A percentile compares a stretch with the other conserved stretches of the same genome.
Evolutionary conservation across 2,329 filamentous ascomycete genomes (phyloP).

Genomic region (Alternaria consortialis): DNA sequence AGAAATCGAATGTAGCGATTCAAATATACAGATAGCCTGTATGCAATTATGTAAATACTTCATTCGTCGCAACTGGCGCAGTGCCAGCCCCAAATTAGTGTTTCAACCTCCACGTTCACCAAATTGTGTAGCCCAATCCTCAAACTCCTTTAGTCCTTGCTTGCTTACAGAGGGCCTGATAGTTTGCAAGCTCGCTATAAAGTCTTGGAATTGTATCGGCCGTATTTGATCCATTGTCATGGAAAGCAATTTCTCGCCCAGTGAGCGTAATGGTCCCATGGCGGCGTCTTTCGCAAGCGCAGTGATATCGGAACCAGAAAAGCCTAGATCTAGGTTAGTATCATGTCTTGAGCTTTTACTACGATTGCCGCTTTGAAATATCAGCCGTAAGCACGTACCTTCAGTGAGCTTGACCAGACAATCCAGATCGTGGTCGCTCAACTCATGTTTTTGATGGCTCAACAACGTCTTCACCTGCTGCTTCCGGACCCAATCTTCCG

Average conservation of each 20-base stretch:
- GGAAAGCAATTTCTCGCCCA: slow-evolving; percentile 87
- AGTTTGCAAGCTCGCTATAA: slow-evolving; percentile 80
- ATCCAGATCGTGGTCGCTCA: slow-evolving; percentile 76
- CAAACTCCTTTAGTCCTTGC: slow-evolving; percentile 84
- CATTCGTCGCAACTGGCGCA: not conserved
- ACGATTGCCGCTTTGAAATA: not conserved
- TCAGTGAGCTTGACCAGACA: slow-evolving; percentile 82
- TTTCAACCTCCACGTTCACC: slow-evolving; percentile 83
- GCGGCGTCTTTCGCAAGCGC: slow-evolving; percentile 96
- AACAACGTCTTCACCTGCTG: slow-evolving; percentile 81
- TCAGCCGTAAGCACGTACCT: slow-evolving; percentile 64
- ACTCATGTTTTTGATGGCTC: slow-evolving; percentile 84
- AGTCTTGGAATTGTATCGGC: slow-evolving; percentile 83
- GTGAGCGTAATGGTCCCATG: slow-evolving; percentile 90
- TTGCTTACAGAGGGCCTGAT: slow-evolving; percentile 92
- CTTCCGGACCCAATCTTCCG: slow-evolving; percentile 81
- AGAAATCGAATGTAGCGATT: not conserved
- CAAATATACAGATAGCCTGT: not conserved
- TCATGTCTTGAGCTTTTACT: not conserved
- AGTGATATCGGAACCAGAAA: slow-evolving; percentile 96
- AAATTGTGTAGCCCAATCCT: slow-evolving; percentile 93
- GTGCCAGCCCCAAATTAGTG: not conserved
- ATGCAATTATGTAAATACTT: not conserved
- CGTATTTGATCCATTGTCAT: slow-evolving; percentile 96
- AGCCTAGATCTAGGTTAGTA: slow-evolving; percentile 67